Evolutionary conservation across 2,329 filamentous ascomycete species (phyloP).

Genomic region (Penicillium capsulatum): DNA sequence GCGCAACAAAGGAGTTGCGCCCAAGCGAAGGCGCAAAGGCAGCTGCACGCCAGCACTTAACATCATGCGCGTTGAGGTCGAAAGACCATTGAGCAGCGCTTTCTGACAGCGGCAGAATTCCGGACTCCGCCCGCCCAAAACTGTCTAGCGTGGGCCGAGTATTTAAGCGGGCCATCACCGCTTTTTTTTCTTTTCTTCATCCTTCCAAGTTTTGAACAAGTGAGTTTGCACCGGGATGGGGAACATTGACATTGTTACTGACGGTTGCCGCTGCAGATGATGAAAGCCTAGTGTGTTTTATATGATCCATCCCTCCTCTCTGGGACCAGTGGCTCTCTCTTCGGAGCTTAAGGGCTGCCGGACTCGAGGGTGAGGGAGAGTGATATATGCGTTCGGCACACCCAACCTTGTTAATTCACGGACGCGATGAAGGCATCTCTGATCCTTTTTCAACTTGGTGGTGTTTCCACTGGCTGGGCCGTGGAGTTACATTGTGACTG

Average conservation of each 20-base stretch:
- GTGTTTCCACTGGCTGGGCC: constrained; percentile 25
- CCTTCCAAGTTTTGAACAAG: constrained; percentile 99
- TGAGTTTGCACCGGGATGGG: constrained; percentile 52
- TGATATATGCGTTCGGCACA: constrained; percentile 99
- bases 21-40: constrained; percentile 28
- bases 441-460: constrained; percentile 58
- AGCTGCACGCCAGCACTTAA: constrained; percentile 23
- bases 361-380: constrained; percentile 63
- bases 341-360: constrained; percentile 79
- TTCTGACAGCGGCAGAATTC: background rate
- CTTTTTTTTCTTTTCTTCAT: constrained; percentile 61
- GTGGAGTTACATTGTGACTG: constrained; percentile 5
- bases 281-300: constrained; percentile 98
- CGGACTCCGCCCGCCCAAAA: constrained; percentile 21
- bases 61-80: constrained; percentile 15
- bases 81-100: background rate
- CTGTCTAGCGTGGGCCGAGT: constrained; percentile 24
- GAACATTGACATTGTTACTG: constrained; percentile 13
- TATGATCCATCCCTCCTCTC: constrained; percentile 69
- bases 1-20: constrained; percentile 35
- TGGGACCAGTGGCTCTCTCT: constrained; percentile 69
- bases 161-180: constrained; percentile 22
- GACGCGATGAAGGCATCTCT: constrained; percentile 99
- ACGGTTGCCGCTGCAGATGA: constrained; percentile 69
- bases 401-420: constrained; percentile 90